A percentile compares a stretch with the other conserved stretches of the same genome.
Conservation (phyloP, 495 filamentous ascomycete genomes). For the Letharia columbiana region DNA sequence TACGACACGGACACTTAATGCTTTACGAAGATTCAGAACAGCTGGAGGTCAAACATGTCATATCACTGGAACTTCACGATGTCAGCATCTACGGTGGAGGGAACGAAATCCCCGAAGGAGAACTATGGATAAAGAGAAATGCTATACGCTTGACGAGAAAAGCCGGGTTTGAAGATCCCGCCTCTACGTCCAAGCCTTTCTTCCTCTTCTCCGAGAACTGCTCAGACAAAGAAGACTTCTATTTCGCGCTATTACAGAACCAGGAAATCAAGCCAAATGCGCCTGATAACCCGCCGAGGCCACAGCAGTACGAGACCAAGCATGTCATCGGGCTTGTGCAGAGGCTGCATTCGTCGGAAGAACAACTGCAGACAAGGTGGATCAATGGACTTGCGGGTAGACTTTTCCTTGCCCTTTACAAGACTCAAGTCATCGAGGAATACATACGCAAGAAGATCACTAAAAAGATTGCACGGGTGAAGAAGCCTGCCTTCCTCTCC, state of each 20-base stretch:
- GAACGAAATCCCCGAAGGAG: conserved; percentile 74
- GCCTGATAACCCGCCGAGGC: conserved; percentile 53
- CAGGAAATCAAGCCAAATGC: conserved; percentile 58
- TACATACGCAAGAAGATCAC: conserved; percentile 76
- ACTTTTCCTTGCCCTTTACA: conserved; percentile 79
- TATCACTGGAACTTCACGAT: conserved; percentile 80
- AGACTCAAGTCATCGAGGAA: conserved; percentile 70
- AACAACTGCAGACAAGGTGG: conserved; percentile 87
- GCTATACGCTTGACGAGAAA: conserved; percentile 77
- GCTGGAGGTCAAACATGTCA: conserved; percentile 88
- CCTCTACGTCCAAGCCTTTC: conserved; percentile 65
- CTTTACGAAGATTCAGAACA: conserved; percentile 87
- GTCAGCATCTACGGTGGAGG: conserved; percentile 81
- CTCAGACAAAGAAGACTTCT: conserved; percentile 96
- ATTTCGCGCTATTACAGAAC: conserved; percentile 81
- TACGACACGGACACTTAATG: conserved; percentile 91
- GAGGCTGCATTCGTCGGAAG: conserved; percentile 81
- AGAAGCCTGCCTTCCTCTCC: conserved; percentile 82
- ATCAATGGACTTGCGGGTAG: conserved; percentile 85
- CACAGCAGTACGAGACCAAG: conserved; percentile 70
- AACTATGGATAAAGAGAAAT: conserved; percentile 92
- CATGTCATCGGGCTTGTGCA: conserved; percentile 83
- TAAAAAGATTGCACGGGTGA: conserved; percentile 92
- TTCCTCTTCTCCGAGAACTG: conserved; percentile 90
- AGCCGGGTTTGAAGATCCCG: conserved; percentile 50